Evolutionary conservation across 768 basidiomycete genomes (phyloP).

Genomic region (Rhodotorula kratochvilovae): DNA sequence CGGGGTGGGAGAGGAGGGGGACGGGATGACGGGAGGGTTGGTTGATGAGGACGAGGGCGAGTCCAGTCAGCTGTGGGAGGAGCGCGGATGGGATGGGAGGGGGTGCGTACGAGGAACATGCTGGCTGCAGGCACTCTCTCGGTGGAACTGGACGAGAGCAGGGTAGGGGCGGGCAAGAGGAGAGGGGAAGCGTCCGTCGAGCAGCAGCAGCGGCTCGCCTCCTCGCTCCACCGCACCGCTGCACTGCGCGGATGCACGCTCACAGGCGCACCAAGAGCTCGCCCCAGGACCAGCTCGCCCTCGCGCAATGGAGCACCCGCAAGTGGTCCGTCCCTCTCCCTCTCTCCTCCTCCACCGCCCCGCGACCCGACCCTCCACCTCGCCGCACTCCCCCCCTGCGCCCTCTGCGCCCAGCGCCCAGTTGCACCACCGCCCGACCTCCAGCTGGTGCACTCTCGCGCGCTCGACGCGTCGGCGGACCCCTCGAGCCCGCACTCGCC

Average conservation of each 20-base stretch:
- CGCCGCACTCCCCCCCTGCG: too few species aligned
- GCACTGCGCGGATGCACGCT: neutral
- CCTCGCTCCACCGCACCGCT: too few species aligned
- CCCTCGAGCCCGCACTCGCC: neutral
- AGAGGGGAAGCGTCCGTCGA: too few species aligned
- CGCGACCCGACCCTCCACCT: too few species aligned
- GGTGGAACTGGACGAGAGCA: too few species aligned
- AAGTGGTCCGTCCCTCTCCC: conserved; percentile 6
- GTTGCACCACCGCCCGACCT: too few species aligned
- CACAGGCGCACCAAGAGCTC: neutral
- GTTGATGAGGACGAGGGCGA: neutral
- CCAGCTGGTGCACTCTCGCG: neutral
- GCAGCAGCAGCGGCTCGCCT: too few species aligned
- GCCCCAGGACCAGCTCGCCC: conserved; percentile 2
- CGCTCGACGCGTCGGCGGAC: too few species aligned
- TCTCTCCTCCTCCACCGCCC: neutral
- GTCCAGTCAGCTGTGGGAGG: too few species aligned
- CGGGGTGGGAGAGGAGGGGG: neutral
- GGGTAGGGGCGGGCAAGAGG: too few species aligned
- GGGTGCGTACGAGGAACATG: conserved; percentile 33
- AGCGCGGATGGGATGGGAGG: neutral
- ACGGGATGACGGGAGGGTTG: neutral
- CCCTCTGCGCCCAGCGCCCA: neutral
- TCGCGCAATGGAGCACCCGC: conserved; percentile 23
- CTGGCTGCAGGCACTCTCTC: too few species aligned